These are phyloP conservation scores for Erythrobasidium hasegawianum DNA, from an alignment of 1,284 basidiomycete species.

Conservation along the genomic window DNA sequence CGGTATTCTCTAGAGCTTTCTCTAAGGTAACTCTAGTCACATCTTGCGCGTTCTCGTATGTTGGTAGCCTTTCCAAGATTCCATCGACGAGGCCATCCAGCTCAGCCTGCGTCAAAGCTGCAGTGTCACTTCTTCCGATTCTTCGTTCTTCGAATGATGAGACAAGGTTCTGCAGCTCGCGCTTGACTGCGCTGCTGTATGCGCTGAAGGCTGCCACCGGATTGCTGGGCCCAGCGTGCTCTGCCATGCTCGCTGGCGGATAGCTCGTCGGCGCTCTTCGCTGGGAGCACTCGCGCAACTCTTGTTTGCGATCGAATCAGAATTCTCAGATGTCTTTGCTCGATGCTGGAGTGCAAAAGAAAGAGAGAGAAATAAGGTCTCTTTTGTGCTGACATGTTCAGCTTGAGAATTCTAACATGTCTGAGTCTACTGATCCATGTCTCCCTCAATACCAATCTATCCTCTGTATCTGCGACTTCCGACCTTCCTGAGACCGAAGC, in stretches of 20 bases:
- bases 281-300: too few relatives aligned
- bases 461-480: background rate
- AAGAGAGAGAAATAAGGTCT: too few relatives aligned
- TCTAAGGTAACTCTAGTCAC: slow-evolving; percentile 20
- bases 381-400: too few relatives aligned
- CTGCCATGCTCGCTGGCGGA: too few relatives aligned
- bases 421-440: too few relatives aligned
- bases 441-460: background rate
- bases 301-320: too few relatives aligned
- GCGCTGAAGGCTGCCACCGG: slow-evolving; percentile 23
- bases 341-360: too few relatives aligned
- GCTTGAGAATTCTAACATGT: too few relatives aligned
- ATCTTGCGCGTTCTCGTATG: slow-evolving; percentile 30
- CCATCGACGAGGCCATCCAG: slow-evolving; percentile 10
- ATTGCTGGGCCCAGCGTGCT: slow-evolving; percentile 27
- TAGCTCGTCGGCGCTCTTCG: too few relatives aligned
- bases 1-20: slow-evolving; percentile 35
- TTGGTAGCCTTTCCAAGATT: slow-evolving; percentile 19
- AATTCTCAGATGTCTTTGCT: too few relatives aligned
- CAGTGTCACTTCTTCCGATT: background rate
- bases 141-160: slow-evolving; percentile 15
- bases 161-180: slow-evolving; percentile 10
- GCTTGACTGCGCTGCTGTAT: slow-evolving; percentile 23
- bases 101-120: slow-evolving; percentile 15
- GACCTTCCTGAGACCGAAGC: background rate